phyloP scores from a whole-genome alignment of 1,139 yeast species.

The Candida glucosophila region DNA sequence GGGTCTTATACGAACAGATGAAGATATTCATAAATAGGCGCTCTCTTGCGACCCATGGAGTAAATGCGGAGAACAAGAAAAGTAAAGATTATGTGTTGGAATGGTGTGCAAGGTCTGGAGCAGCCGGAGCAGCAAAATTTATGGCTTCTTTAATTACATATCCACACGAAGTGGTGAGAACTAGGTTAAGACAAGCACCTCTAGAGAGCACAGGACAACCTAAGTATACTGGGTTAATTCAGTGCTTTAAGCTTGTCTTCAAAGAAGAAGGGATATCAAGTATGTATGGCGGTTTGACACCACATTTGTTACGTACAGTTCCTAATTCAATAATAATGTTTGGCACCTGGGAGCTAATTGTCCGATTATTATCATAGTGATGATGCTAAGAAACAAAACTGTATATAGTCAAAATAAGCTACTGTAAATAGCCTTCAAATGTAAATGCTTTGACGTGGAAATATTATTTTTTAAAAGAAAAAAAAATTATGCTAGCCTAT shows the following conservation, averaged over 20 bases:
- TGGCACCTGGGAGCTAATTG: slow-evolving; percentile 97
- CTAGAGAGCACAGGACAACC: slow-evolving; percentile 60
- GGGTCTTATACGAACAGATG: slow-evolving; percentile 97
- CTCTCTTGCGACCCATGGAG: slow-evolving; percentile 37
- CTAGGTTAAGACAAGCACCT: slow-evolving; percentile 94
- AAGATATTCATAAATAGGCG: slow-evolving; percentile 58
- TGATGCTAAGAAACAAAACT: too few species aligned
- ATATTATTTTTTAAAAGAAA: too few species aligned
- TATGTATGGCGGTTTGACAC: slow-evolving; percentile 96
- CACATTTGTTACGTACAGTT: slow-evolving; percentile 91
- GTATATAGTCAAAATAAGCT: too few species aligned
- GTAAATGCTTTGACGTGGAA: too few species aligned
- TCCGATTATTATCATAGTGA: slow-evolving; percentile 50
- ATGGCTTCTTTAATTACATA: slow-evolving; percentile 88
- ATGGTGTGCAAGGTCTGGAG: slow-evolving; percentile 95
- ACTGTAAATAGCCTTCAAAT: too few species aligned
- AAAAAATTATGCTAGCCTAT: too few species aligned
- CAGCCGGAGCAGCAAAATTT: slow-evolving; percentile 95
- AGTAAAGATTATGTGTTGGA: slow-evolving; percentile 62
- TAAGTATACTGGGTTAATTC: slow-evolving; percentile 83
- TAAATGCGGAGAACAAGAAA: slow-evolving; percentile 35
- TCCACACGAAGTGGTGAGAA: slow-evolving; percentile 96
- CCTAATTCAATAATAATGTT: slow-evolving; percentile 98
- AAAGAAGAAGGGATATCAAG: slow-evolving; percentile 90
- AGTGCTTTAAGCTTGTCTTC: slow-evolving; percentile 72